These are phyloP conservation scores for Stachybotrys chlorohalonatus DNA, from an alignment of 2,329 filamentous ascomycete genomes.

Conservation along the genomic window DNA sequence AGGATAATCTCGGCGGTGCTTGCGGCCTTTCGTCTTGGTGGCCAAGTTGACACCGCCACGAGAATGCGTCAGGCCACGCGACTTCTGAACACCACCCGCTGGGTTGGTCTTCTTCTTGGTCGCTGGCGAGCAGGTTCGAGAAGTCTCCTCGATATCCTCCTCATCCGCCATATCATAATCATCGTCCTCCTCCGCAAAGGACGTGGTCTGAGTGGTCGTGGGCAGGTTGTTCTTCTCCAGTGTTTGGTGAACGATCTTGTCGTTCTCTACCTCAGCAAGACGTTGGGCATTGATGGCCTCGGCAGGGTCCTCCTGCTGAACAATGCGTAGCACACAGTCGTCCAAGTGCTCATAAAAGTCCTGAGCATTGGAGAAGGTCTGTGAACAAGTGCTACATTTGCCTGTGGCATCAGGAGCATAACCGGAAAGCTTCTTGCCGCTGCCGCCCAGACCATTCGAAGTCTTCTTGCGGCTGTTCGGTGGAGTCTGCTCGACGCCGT, in stretches of 20 bases:
- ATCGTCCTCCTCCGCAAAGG: slow-evolving; percentile 43
- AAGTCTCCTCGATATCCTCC: slow-evolving; percentile 32
- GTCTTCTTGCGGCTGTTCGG: slow-evolving; percentile 81
- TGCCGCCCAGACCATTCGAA: slow-evolving; percentile 25
- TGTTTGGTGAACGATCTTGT: slow-evolving; percentile 52
- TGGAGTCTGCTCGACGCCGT: slow-evolving; percentile 86
- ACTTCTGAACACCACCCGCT: slow-evolving; percentile 52
- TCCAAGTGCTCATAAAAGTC: slow-evolving; percentile 98
- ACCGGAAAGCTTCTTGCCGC: slow-evolving; percentile 55
- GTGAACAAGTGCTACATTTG: slow-evolving; percentile 90
- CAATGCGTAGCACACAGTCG: slow-evolving; percentile 62
- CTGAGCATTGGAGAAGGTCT: slow-evolving; percentile 85
- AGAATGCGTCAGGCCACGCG: slow-evolving; percentile 67
- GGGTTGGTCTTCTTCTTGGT: slow-evolving; percentile 44
- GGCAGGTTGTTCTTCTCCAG: slow-evolving; percentile 55
- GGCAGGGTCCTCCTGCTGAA: slow-evolving; percentile 61
- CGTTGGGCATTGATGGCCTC: slow-evolving; percentile 61
- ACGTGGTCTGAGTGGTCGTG: slow-evolving; percentile 27
- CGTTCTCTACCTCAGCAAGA: slow-evolving; percentile 56
- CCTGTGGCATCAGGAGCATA: slow-evolving; percentile 75
- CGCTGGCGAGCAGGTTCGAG: slow-evolving; percentile 34
- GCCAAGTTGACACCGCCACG: slow-evolving; percentile 59
- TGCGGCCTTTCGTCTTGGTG: slow-evolving; percentile 59
- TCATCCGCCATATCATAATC: slow-evolving; percentile 45
- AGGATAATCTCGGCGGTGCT: slow-evolving; percentile 89